Base-by-base conservation (phyloP, 768 basidiomycete genomes). In the Tulasnella sp. region DNA sequence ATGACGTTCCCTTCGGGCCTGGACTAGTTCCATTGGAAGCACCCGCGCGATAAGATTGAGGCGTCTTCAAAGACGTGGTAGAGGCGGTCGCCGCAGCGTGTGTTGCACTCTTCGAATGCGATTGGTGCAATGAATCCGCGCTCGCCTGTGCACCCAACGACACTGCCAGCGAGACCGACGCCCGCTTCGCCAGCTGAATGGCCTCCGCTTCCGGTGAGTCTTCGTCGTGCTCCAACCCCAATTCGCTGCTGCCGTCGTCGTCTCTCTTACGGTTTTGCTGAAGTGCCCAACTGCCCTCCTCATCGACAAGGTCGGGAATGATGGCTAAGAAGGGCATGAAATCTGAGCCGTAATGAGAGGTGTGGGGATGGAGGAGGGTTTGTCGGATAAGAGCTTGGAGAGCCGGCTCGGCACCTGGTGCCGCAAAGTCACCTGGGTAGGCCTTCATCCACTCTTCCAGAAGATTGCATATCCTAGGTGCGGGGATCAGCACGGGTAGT, bases 311-410 rank as follows among this genome's bases (percentile, higher is more conserved):
- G 40, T 82, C 85, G 5, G 90, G 86, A 12, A 93, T 84, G 70
- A 87, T 84, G 79, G 93, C 91, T 42, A 93, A 84, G 81, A 95
- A 94, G 0, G 92, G 92, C 12, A 93, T 86, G 79, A 95, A 89
- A 80, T 93, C 91, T 17, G 91, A 90, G 45, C 91, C 93, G 79
- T 95, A 95, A 81, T 94, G 93, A 17, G 93, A 85, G 29, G 94
- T 88, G 80, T 94, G 90, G 0, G 91, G 91, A 82, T 94, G 93
- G 71, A 89, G 88, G 11, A 91, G 85, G 79, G 94, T 91, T 0
- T 91, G 93, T 79, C 90, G 92, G 80, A 94, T 88, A 58, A 95
- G 85, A 12, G 92, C 93, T 45, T 85, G 86, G 36, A 95, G 85
- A 2, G 93, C 92, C 25, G 91, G 89, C 5, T 87, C 85, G 14